A percentile compares a stretch with the other conserved stretches of the same genome.
These are phyloP conservation scores for Fistulifera solaris DNA, from an alignment of 108 stramenopile genomes.

Conservation along the genomic window DNA sequence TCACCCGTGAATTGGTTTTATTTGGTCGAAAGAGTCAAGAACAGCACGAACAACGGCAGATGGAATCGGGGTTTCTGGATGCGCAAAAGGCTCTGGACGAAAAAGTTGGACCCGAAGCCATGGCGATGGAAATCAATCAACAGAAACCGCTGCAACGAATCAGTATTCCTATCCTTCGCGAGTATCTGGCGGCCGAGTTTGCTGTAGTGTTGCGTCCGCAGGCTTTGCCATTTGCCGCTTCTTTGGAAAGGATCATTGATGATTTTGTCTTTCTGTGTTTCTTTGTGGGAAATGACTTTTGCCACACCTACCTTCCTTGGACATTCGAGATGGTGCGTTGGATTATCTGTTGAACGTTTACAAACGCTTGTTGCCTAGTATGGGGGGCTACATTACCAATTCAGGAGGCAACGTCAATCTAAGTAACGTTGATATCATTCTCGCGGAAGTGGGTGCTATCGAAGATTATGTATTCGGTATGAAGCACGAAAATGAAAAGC, in stretches of 20 bases:
- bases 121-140: constrained; percentile 63
- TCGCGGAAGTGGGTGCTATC: constrained; percentile 89
- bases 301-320: constrained; percentile 92
- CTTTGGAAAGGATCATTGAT: constrained; percentile 89
- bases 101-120: constrained; percentile 56
- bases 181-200: constrained; percentile 91
- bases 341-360: constrained; percentile 88
- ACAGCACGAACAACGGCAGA: constrained; percentile 47
- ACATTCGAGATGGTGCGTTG: constrained; percentile 90
- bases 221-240: constrained; percentile 43
- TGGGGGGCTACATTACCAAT: constrained; percentile 92
- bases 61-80: constrained; percentile 59
- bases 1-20: constrained; percentile 89
- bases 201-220: constrained; percentile 31
- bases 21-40: constrained; percentile 75
- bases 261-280: constrained; percentile 99
- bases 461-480: constrained; percentile 95
- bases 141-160: constrained; percentile 71
- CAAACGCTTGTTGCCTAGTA: constrained; percentile 75
- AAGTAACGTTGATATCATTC: constrained; percentile 84
- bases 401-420: constrained; percentile 91
- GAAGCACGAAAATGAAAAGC: constrained; percentile 80
- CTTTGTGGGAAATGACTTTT: constrained; percentile 92
- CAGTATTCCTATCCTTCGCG: constrained; percentile 86
- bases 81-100: constrained; percentile 69